Base-by-base conservation (phyloP, 805 yeast genomes). In the Priceomyces castillae region DNA sequence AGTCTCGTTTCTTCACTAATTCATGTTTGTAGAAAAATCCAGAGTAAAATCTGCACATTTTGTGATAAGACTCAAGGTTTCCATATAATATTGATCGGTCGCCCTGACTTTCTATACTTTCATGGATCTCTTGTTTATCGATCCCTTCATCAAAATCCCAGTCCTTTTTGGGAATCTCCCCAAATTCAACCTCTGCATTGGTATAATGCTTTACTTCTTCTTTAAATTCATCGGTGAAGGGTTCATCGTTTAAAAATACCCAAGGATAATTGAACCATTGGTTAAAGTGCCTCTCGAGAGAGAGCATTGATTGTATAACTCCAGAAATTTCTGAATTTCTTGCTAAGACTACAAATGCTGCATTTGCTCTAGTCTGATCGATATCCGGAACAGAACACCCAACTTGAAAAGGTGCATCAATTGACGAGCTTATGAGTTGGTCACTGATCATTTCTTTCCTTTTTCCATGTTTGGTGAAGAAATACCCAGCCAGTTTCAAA, bases 241-340 rank as follows among this genome's bases (percentile, higher is more conserved):
- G 81, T 46, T 78, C 90, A 61, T 92, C 88, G 59, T 90, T 92
- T 15, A 94, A 63, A 53, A 94, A 88, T 1, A 88, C 84, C 83
- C 95, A 94, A 0, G 97, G 97, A 59, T 94, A 94, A 51, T 85
- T 78, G 62, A 75, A 94, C 96, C 96, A 89, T 54, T 90, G 90
- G 61, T 92, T 92, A 68, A 90, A 92, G 59, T 85, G 96, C 19
- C 87, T 72, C 60, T 92, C 98, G 43, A 94, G 57, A 2, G 90
- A 81, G 23, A 69, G 64, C 76, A 92, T 81, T 2, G 94, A 82
- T 43, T 75, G 71, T 1, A 86, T 56, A 1, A 89, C 96, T n/a
- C 86, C 95, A 2, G 79, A 76, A 1, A 89, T 46, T 56, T 92
- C 98, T 3, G 78, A 68, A 58, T 92, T 90, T 47, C 97, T 69